Base-by-base conservation (phyloP, 805 yeast species). In the Lipomyces mesembrius region DNA sequence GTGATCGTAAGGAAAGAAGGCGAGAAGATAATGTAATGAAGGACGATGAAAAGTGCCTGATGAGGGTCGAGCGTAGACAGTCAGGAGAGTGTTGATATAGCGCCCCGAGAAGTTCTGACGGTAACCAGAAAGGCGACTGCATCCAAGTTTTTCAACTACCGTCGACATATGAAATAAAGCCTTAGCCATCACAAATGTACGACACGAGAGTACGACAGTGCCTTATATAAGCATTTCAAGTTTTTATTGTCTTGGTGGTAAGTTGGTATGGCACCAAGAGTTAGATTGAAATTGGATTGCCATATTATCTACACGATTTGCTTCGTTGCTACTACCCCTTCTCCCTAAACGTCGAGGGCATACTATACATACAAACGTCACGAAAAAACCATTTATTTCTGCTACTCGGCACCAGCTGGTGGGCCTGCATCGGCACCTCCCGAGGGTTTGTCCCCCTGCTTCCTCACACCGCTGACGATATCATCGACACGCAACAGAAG, bases 401-500 rank as follows among this genome's bases (percentile, higher is more conserved):
- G 22, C 49, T 43, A 43, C 8, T 17, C 20, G 22, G 49, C 49
- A 43, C 49, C 49, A 43, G 49, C 49, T 43, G 20, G 49, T 43
- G 49, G 49, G 22, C 20, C 49, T 3, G 22, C 49, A 5, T 43
- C 49, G 49, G 22, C 20, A n/a, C 49, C 49, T 17, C 60, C 65
- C 3, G 60, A n/a, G 9, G 55, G 29, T 20, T 63, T 54, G 25
- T 63, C 71, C 27, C 64, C 68, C 53, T 68, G 74, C 74, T 80
- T 88, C 74, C 97, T 88, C 35, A 92, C 96, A 73, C 98, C 99
- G 78, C 96, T 89, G 55, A 95, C 99, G 72, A 95, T 95, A 78
- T 95, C 99, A 79, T 95, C 99, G 59, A 95, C 99, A 76, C 99
- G 89, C 77, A 95, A 83, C 75, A 95, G 83, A 82, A 95, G 83